Base-by-base conservation (phyloP, 2,329 filamentous ascomycete genomes). In the Aschersonia sp. region DNA sequence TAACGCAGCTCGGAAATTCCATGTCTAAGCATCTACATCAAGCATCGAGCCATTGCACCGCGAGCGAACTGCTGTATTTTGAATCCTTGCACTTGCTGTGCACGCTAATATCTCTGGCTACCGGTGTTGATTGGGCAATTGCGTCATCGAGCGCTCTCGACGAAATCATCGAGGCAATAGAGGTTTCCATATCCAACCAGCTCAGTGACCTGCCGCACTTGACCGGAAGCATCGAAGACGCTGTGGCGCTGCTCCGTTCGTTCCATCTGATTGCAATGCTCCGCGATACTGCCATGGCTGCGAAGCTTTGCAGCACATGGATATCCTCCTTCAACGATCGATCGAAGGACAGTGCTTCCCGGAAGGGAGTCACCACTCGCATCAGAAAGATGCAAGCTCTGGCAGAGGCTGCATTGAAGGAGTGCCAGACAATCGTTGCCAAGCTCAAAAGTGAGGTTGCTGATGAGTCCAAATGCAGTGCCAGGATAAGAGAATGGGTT, bases 31-130 rank as follows among this genome's bases (percentile, higher is more conserved):
- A 70, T 45, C 57, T 73, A 4, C 55, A 63, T 32, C 54, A 54
- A 0, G 48, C 57, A 0, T 48, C 48, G 5, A 58, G 55, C 6
- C 46, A 60, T 5, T 63, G 71, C 31, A 75, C 72, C 0, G 42
- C 57, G 0, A 55, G 66, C 2, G 73, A 76, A 46, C 54, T 62
- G 22, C 56, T 61, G 0, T 72, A 71, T 56, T 74, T 67, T 57
- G 67, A 67, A 2, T 50, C 66, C 1, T 49, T 73, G 30, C 64
- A 66, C 30, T 52, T 71, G 6, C 64, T 76, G 2, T 60, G 65
- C 6, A 58, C 57, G 1, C 51, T 68, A 1, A 52, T 68, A 6
- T 53, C 62, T 2, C 56, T 66, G 6, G 56, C 55, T 6, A 52
- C 53, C 0, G 45, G 53, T 11, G 52, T 59, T n/a, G 51, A 54